Percentiles rank a stretch among this genome's conserved stretches.
Evolutionary conservation across 805 yeast species (phyloP).

Genomic region (Candida taoyuanica): DNA sequence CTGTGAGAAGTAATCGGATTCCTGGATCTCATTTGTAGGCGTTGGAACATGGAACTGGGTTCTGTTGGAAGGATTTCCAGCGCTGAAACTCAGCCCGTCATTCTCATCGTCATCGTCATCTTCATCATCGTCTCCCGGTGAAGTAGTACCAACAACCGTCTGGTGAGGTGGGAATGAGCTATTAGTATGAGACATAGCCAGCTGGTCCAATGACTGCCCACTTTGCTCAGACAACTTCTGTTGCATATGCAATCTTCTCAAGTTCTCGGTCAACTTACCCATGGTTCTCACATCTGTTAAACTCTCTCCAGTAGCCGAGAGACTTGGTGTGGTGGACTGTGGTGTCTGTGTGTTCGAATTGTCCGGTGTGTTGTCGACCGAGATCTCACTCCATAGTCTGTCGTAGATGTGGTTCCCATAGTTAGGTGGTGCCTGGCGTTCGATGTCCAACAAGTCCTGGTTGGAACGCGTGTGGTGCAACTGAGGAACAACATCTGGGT

Average conservation of each 20-base stretch:
- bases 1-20: slow-evolving; percentile 34
- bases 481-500: slow-evolving; percentile 26
- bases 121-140: slow-evolving; percentile 20
- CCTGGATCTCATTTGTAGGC: slow-evolving; percentile 23
- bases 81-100: slow-evolving; percentile 17
- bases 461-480: slow-evolving; percentile 8
- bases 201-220: slow-evolving; percentile 22
- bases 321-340: slow-evolving; percentile 22
- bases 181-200: slow-evolving; percentile 16
- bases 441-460: slow-evolving; percentile 32
- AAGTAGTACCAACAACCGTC: no score
- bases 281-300: slow-evolving; percentile 27
- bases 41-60: slow-evolving; percentile 21
- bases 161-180: no score
- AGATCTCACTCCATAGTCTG: slow-evolving; percentile 64
- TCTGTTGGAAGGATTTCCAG: slow-evolving; percentile 1
- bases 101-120: slow-evolving; percentile 24
- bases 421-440: slow-evolving; percentile 75
- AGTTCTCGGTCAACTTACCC: slow-evolving; percentile 43
- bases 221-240: slow-evolving; percentile 39
- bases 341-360: slow-evolving; percentile 31
- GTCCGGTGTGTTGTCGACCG: slow-evolving; percentile 29
- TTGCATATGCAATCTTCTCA: slow-evolving; percentile 47
- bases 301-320: slow-evolving; percentile 16
- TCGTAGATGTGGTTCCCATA: slow-evolving; percentile 82